A percentile compares a stretch with the other conserved stretches of the same genome.
phyloP scores from a whole-genome alignment of 2,329 filamentous ascomycete species.

The Aspergillus viridinutans region DNA sequence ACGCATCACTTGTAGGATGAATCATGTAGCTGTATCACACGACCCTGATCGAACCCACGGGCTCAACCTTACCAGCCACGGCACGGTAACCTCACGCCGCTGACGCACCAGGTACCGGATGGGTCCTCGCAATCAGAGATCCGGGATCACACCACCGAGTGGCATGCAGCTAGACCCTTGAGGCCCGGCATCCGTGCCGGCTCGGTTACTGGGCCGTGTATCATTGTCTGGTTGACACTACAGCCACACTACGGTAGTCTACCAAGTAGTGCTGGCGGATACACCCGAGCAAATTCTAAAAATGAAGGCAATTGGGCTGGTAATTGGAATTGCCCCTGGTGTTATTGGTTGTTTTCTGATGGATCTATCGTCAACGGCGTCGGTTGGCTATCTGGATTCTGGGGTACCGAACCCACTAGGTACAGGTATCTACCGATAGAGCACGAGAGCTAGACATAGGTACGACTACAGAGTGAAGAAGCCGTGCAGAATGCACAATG shows the following conservation, averaged over 20 bases:
- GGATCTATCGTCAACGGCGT: background rate
- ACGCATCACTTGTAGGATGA: background rate
- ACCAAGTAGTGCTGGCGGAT: background rate
- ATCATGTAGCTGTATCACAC: background rate
- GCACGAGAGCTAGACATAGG: constrained; percentile 2
- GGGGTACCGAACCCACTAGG: constrained; percentile 9
- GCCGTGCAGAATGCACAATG: too few species aligned
- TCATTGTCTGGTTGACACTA: too few species aligned
- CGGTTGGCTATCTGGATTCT: constrained; percentile 14
- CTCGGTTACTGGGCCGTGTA: background rate
- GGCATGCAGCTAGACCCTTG: constrained; percentile 9
- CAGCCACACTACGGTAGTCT: too few species aligned
- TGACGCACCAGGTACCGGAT: background rate
- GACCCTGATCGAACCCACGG: too few species aligned
- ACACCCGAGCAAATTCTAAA: background rate
- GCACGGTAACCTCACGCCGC: background rate
- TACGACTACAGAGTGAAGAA: background rate
- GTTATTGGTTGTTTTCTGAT: background rate
- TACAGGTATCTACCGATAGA: constrained; percentile 5
- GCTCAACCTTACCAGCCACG: background rate
- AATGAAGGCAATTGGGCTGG: background rate
- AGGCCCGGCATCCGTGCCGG: constrained; percentile 12
- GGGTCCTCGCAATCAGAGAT: constrained; percentile 1
- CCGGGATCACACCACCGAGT: constrained; percentile 17
- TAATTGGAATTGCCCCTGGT: background rate